Percentiles rank a stretch among this genome's conserved stretches.
Conservation (phyloP, 805 yeast genomes). For the Lachancea meyersii region DNA sequence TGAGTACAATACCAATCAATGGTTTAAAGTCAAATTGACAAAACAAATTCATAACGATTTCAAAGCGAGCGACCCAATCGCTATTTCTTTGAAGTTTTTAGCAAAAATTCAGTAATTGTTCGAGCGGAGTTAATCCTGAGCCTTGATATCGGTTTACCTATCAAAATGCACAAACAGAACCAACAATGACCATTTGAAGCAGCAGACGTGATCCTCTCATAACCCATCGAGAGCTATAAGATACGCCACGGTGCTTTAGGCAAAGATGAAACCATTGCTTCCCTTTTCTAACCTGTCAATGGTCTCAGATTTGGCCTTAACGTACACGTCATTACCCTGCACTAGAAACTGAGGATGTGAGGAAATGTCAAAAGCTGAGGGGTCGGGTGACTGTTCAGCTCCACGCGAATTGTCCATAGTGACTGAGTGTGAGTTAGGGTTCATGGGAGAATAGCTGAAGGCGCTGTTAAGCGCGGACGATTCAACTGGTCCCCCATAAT, state of each 20-base stretch:
- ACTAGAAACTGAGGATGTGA: conserved; percentile 11
- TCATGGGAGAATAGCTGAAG: conserved; percentile 5
- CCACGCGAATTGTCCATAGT: neutral
- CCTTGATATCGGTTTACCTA: neutral
- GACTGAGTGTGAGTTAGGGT: conserved; percentile 1
- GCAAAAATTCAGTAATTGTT: neutral
- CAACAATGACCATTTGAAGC: neutral
- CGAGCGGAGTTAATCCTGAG: too few relatives aligned
- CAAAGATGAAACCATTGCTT: conserved; percentile 22
- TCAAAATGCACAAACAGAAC: neutral
- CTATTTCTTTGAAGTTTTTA: too few relatives aligned
- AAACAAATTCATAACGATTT: too few relatives aligned
- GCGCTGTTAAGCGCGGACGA: neutral
- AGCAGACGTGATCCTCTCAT: neutral
- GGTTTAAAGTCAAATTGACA: conserved; percentile 1
- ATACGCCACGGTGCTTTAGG: conserved; percentile 6
- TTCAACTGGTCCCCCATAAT: neutral
- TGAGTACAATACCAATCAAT: neutral
- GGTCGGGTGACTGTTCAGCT: neutral
- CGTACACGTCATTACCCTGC: conserved; percentile 11
- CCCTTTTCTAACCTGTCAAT: conserved; percentile 23
- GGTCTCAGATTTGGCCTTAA: conserved; percentile 11
- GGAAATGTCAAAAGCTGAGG: neutral
- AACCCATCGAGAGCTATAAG: neutral
- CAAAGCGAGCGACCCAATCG: too few relatives aligned